Base-by-base conservation (phyloP, 371 early-diverging fungal genomes). In the Mucor racemosus region DNA sequence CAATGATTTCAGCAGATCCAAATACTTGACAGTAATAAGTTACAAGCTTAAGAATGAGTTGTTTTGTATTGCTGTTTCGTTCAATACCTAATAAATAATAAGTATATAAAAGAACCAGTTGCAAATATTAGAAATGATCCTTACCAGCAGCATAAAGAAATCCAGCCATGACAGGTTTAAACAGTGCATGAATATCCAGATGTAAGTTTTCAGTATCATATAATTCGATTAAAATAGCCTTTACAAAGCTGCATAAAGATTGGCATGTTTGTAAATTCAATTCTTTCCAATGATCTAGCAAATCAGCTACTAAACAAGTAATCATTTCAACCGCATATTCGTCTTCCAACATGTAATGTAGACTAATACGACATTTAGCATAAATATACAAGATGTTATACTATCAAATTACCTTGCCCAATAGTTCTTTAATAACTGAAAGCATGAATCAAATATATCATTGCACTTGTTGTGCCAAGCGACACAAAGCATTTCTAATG, bases 11-110 rank as follows among this genome's bases (percentile, higher is more conserved):
- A 7, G 67, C 65, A 1, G 72, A 76, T 5, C 70, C 74, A 69
- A 71, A 77, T 9, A 65, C 17, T 60, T 68, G 66, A 33, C 74
- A 77, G 58, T 70, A 80, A 14, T 66, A 44, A 17, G 63, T 64
- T 5, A 67, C 40, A 7, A 74, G 34, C 5, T 41, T 42, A 0
- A 80, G 14, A 44, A 80, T 66, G 7, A 42, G 48, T 50, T 67
- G 66, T 21, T 68, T 72, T 10, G 75, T 34, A n/a, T 41, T 34
- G 38, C 40, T 67, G 44, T 73, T 72, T 40, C 66, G 60, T 66
- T 80, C 80, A 7, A 59, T 35, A 31, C 62, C 80, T 80, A 50
- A 19, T 31, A 4, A 26, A 33, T 50, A 10, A 35, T 11, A 58
- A 9, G 50, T 21, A 41, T 26, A 54, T 55, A 15, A 38, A 38